Conservation (phyloP, 2,329 filamentous ascomycete species). For the Penicillium sp. region DNA sequence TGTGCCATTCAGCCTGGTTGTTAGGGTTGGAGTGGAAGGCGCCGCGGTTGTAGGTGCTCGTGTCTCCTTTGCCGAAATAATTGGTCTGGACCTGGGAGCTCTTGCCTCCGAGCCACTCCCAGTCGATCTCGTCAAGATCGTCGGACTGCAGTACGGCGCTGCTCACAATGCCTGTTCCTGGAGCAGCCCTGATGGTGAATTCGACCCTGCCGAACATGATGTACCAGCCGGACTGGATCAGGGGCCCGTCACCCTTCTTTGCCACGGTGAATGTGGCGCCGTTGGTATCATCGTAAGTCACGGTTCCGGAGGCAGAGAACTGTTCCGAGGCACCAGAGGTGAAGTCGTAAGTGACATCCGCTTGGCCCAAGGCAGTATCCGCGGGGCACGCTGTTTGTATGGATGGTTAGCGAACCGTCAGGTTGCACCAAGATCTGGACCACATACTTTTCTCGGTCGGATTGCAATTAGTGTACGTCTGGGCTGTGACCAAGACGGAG, state of each 20-base stretch:
- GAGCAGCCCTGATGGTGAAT: conserved; percentile 78
- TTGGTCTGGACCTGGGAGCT: conserved; percentile 83
- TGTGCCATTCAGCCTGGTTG: conserved; percentile 76
- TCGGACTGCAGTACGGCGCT: conserved; percentile 90
- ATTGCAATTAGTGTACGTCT: conserved; percentile 47
- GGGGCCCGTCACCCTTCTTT: conserved; percentile 76
- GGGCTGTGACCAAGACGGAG: conserved; percentile 33
- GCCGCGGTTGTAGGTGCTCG: conserved; percentile 80
- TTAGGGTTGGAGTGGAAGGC: conserved; percentile 67
- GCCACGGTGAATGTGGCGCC: conserved; percentile 80
- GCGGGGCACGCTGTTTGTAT: conserved; percentile 60
- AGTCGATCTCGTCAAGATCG: conserved; percentile 90
- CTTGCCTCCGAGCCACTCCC: conserved; percentile 88
- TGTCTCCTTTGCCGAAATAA: conserved; percentile 93
- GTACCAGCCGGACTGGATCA: conserved; percentile 88
- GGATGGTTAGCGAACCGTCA: background rate
- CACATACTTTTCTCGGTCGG: conserved; percentile 40
- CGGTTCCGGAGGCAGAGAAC: conserved; percentile 67
- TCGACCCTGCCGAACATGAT: conserved; percentile 98
- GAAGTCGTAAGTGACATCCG: conserved; percentile 77
- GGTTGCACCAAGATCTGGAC: background rate
- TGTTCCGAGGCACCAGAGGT: conserved; percentile 72
- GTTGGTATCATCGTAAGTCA: conserved; percentile 67
- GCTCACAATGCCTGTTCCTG: conserved; percentile 88
- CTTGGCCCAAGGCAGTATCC: conserved; percentile 76